Evolutionary conservation across 1,139 yeast species (phyloP), one percentile per base, ranked within the genome.

Genomic region (Debaryomycetaceae sp.): DNA sequence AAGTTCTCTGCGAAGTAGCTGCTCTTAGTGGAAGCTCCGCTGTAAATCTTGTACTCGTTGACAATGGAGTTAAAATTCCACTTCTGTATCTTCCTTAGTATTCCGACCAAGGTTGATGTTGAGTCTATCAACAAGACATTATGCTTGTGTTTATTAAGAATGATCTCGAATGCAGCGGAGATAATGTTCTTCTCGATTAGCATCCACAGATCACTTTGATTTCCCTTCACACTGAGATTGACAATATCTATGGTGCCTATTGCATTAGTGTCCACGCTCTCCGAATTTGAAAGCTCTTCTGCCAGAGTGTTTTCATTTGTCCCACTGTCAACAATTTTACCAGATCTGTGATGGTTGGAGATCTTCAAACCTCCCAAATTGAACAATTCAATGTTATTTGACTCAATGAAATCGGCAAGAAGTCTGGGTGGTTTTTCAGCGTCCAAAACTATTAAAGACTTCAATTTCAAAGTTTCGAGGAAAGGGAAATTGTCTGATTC

Each of bases 11-110:
- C 90, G 58, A 78, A 80, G 60, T 89, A 90, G 54, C 83, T 87
- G 30, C 85, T 73, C 54, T 87, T 84, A 48, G 80, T 81, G 33
- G 90, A 87, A 46, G 63, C 63, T 1, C 77, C 76, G 2, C 89
- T 76, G 62, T 82, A 87, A 6, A 87, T 76, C 41, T 96, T 72
- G 65, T 88, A 93, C 62, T 93, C 98, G 52, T 85, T 86, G 30
- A 90, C 78, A 7, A 91, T 82, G 23, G 95, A 83, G 34, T 90
- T 83, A 59, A 87, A 86, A 53, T 83, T 85, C 98, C 97, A 91
- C 63, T 86, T 86, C 63, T 88, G 95, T 34, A 90, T 73, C 59
- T 85, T 84, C 44, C 99, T 70, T 33, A 93, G 66, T 1, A 90
- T 72, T 0, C 97, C 97, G 6, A 89, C 79, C 27, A 91, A 74